Base-by-base conservation (phyloP, 371 early-diverging fungal genomes). In the Rhizopus delemar region DNA sequence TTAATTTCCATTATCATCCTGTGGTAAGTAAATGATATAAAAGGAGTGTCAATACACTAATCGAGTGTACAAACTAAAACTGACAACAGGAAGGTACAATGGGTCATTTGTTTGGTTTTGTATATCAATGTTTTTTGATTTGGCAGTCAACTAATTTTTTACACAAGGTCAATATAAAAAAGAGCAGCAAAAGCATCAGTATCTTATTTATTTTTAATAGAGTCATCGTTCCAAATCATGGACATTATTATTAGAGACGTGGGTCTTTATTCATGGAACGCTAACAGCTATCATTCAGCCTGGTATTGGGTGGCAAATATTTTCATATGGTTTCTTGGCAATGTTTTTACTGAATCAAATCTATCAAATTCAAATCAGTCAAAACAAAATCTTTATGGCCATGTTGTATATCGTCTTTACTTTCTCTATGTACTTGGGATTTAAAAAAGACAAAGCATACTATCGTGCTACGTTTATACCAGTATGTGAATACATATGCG, bases 1-100 rank as follows among this genome's bases (percentile, higher is more conserved):
- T 62, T 29, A 74, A 74, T 29, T 77, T 77, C 34, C 78, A 77
- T 43, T 77, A 77, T 57, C 78, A 77, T 57, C 78, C 78, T 36
- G 66, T 66, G 58, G 74, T 74, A 71, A 62, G 56, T 15, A 41
- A 16, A 50, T 8, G 8, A 51, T 4, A n/a, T 2, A 35, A 34
- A 29, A 29, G 49, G 6, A 31, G 11, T 29, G 46, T 15, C 22
- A 9, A 2, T 12, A 59, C 36, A 8, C 29, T 36, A 52, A 51
- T 3, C 6, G 13, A 29, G n/a, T n/a, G 7, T 5, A 15, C 34
- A 29, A 41, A 43, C 11, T 5, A 43, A 43, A 15, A 22, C 22
- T 15, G 15, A 12, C 6, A 41, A 16, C 65, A 74, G 74, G 78
- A 77, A 63, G 74, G 73, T 5, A 77, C 78, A 3, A 49, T 77